Evolutionary conservation across 2,329 filamentous ascomycete species (phyloP), one percentile per base, ranked within the genome.

Genomic region (Colletotrichum filicis): DNA sequence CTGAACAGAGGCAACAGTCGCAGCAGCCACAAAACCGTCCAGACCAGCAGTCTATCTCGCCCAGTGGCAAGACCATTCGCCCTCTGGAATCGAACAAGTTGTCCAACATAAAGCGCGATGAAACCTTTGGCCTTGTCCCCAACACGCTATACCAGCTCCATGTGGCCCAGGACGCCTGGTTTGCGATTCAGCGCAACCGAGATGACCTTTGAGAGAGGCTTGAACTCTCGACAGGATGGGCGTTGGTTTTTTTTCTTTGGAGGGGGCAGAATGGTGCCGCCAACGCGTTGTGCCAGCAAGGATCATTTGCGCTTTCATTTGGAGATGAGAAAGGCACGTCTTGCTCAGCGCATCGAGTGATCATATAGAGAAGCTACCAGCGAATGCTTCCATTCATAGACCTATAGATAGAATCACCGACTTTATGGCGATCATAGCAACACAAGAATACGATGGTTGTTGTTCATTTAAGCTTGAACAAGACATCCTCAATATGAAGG

Each of bases 81-180:
- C 72, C 74, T 9, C 72, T 75, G 3, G 72, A 75, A 53, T 63
- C 72, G 19, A 73, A 65, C 65, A 68, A 67, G 57, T 46, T 75
- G 26, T 53, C 52, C 49, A 75, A 75, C 60, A 71, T 75, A 59
- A 30, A 64, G 26, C 63, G 68, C 77, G 79, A 75, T 75, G 68
- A 58, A 75, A 73, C 65, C 42, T 9, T 55, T 19, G 66, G 56
- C 35, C 35, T 73, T n/a, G 49, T 55, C 8, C 71, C 71, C 12
- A 53, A 46, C 22, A 56, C 49, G 1, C 24, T 71, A 42, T 70
- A 73, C 60, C 22, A 35, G 14, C 58, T 69, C 55, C 64, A 59
- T 37, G 60, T 22, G 26, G 64, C 14, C 1, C 16, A 19, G 19
- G 42, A 49, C 19, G 7, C 19, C 16, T 49, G 42, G 42, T n/a